Evolutionary conservation across 2,329 filamentous ascomycete genomes (phyloP), one percentile per base, ranked within the genome.

Genomic region (Stagonosporopsis rhizophila): DNA sequence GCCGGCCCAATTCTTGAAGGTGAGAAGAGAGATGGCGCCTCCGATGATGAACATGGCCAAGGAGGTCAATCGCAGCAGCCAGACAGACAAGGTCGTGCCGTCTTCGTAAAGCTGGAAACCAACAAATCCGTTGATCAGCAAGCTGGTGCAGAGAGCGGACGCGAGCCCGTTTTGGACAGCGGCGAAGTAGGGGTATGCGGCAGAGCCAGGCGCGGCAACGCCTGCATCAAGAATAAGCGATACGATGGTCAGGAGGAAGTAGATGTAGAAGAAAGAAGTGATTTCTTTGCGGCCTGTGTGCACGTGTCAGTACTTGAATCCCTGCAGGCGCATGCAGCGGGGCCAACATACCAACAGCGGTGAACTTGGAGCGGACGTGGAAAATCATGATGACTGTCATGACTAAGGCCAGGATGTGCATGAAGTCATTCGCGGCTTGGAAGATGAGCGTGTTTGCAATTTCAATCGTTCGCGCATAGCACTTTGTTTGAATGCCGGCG

Each of bases 381-480:
- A 99, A 83, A 60, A 99, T 92, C 95, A 99, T 99, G 70, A 96
- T 89, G 8, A 94, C 90, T 4, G 92, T 96, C 94, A 99, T 97
- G 67, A 88, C 81, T 57, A 99, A 82, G 14, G 94, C 91, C 54
- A 90, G 81, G 65, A 99, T 98, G 78, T 99, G 95, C 80, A 95
- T 91, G 72, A 94, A 92, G 60, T 91, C 91, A 20, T 92, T 88
- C 25, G 93, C 95, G 72, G 89, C 91, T 79, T 98, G 88, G 76
- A 99, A 99, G 72, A 99, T 99, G 80, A 98, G 94, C 37, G 95
- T 99, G 80, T 99, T 99, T 66, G 93, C 95, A 65, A 98, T 79
- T 78, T 97, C 93, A 77, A 99, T 94, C 70, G 95, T 96, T 57
- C 95, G 88, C 57, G 95, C 91, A 80, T 94, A 98, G 82, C 95